Conservation (phyloP, 257 asterid genomes). For the Henckelia pumila region DNA sequence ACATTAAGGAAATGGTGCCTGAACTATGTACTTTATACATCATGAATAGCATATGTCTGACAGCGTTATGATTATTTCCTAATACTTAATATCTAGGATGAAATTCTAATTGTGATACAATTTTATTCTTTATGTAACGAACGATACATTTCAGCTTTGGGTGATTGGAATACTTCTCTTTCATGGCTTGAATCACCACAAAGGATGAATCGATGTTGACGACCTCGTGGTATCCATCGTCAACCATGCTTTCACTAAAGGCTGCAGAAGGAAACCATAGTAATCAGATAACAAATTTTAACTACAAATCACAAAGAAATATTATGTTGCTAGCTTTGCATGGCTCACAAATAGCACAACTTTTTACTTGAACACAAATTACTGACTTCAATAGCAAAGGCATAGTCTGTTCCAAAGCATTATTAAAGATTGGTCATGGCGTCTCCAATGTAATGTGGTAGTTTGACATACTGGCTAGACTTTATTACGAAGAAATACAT, state of each 20-base stretch:
- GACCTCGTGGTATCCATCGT: constrained; percentile 59
- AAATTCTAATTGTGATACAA: constrained; percentile 14
- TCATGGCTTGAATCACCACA: constrained; percentile 73
- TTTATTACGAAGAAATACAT: no score
- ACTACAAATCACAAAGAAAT: neutral
- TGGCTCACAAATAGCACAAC: constrained; percentile 6
- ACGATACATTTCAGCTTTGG: constrained; percentile 64
- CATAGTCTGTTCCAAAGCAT: neutral
- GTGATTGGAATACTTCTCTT: constrained; percentile 44
- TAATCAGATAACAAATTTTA: constrained; percentile 1
- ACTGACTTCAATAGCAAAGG: neutral
- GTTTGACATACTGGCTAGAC: no score
- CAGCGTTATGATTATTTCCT: constrained; percentile 3
- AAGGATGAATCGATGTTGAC: constrained; percentile 65
- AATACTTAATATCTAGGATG: constrained; percentile 6
- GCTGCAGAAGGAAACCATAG: constrained; percentile 36
- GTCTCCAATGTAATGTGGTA: no score
- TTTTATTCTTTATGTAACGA: constrained; percentile 1
- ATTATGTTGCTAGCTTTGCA: neutral
- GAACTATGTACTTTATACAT: constrained; percentile 8
- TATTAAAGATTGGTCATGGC: neutral
- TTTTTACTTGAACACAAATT: neutral
- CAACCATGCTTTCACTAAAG: constrained; percentile 68
- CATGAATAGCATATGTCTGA: neutral
- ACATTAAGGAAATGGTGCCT: constrained; percentile 34